Conservation (phyloP, 2,329 filamentous ascomycete species). For the Apiospora phragmitis region DNA sequence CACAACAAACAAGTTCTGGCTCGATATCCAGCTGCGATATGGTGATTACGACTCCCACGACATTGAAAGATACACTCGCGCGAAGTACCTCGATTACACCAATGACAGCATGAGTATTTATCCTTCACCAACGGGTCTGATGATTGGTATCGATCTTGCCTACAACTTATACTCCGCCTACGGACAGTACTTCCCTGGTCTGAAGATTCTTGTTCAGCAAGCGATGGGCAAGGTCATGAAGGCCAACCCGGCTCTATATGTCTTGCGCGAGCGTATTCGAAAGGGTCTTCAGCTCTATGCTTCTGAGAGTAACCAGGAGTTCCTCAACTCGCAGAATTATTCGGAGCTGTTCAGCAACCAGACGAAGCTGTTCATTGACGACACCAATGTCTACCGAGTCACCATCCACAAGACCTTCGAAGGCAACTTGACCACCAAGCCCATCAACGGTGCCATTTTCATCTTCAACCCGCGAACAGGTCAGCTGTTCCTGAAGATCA, state of each 20-base stretch:
- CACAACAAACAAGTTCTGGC: conserved; percentile 98
- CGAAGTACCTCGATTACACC: conserved; percentile 98
- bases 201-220: conserved; percentile 94
- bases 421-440: conserved; percentile 97
- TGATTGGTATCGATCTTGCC: conserved; percentile 96
- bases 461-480: conserved; percentile 99
- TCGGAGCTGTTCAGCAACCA: conserved; percentile 99
- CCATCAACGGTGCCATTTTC: conserved; percentile 99
- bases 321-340: conserved; percentile 99
- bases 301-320: conserved; percentile 98
- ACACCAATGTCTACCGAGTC: conserved; percentile 98
- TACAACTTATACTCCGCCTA: conserved; percentile 99
- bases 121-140: conserved; percentile 91
- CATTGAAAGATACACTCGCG: conserved; percentile 94
- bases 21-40: conserved; percentile 94
- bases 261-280: conserved; percentile 93
- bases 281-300: conserved; percentile 98
- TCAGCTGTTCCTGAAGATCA: conserved; percentile 97
- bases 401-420: conserved; percentile 99
- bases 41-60: conserved; percentile 99
- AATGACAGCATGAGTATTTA: conserved; percentile 99
- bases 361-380: conserved; percentile 97
- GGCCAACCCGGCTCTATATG: conserved; percentile 94
- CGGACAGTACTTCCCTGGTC: conserved; percentile 96
- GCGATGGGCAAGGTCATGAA: conserved; percentile 99